Evolutionary conservation across 2,329 filamentous ascomycete genomes (phyloP).

Genomic region (Fusarium cyanostomum): DNA sequence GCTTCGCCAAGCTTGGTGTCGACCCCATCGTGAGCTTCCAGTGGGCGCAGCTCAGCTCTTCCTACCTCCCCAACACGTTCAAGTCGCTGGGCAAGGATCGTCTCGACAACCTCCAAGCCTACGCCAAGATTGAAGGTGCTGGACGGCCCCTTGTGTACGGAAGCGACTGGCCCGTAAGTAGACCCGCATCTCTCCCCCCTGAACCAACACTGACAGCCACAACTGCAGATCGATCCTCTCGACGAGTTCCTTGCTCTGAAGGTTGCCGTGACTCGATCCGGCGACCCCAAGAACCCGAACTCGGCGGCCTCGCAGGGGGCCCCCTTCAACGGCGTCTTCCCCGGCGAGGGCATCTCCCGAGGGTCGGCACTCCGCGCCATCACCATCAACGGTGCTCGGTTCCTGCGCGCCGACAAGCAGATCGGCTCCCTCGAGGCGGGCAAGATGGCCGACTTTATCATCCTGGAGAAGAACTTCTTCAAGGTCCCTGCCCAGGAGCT

Average conservation of each 20-base stretch:
- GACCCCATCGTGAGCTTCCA: conserved; percentile 42
- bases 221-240: conserved; percentile 39
- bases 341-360: conserved; percentile 37
- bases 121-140: conserved; percentile 27
- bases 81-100: conserved; percentile 36
- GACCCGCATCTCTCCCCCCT: rapidly evolving
- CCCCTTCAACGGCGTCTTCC: conserved; percentile 33
- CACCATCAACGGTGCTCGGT: conserved; percentile 37
- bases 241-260: conserved; percentile 44
- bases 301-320: conserved; percentile 36
- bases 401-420: conserved; percentile 38
- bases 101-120: conserved; percentile 42
- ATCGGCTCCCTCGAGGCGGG: conserved; percentile 41
- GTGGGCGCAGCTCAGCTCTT: conserved; percentile 42
- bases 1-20: conserved; percentile 39
- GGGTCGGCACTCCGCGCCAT: conserved; percentile 34
- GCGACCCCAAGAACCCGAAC: conserved; percentile 40
- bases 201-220: background rate
- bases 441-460: conserved; percentile 41
- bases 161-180: conserved; percentile 44
- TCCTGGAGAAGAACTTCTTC: conserved; percentile 41
- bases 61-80: conserved; percentile 39
- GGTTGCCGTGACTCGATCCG: conserved; percentile 39
- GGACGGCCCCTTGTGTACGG: conserved; percentile 37
- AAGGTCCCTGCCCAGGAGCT: conserved; percentile 38